A percentile compares a stretch with the other conserved stretches of the same genome.
Evolutionary conservation across 768 basidiomycete genomes (phyloP).

Genomic region (Boletus sensibilis): DNA sequence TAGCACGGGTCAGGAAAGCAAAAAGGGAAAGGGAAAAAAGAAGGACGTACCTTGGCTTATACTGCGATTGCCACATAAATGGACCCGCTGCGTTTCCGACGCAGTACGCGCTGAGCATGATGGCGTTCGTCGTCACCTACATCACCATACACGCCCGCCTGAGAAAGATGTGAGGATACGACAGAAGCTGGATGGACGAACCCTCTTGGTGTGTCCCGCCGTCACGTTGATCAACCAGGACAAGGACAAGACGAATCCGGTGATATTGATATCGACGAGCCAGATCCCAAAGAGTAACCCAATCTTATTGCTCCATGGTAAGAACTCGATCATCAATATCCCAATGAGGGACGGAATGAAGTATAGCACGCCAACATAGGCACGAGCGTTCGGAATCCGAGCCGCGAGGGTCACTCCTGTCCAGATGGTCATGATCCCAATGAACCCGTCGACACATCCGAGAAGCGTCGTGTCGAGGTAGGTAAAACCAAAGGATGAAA

Average conservation of each 20-base stretch:
- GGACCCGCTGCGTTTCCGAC: constrained; percentile 67
- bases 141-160: not conserved
- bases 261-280: constrained; percentile 45
- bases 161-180: not conserved
- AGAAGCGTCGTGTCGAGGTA: constrained; percentile 66
- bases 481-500: constrained; percentile 64
- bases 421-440: constrained; percentile 70
- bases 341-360: constrained; percentile 67
- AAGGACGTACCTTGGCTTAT: constrained; percentile 56
- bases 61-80: constrained; percentile 73
- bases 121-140: constrained; percentile 50
- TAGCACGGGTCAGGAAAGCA: not conserved
- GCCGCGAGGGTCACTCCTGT: constrained; percentile 60
- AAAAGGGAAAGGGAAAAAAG: not conserved
- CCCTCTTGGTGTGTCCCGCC: constrained; percentile 69
- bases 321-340: constrained; percentile 55
- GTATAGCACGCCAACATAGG: constrained; percentile 61
- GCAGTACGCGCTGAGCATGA: constrained; percentile 72
- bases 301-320: constrained; percentile 65
- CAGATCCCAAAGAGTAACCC: constrained; percentile 55
- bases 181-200: constrained; percentile 39
- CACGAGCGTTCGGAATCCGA: constrained; percentile 55
- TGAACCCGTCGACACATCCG: constrained; percentile 60
- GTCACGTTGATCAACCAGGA: constrained; percentile 67
- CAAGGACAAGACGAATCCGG: constrained; percentile 59